A percentile compares a stretch with the other conserved stretches of the same genome.
These are phyloP conservation scores for Xylaria acuta DNA, from an alignment of 495 filamentous ascomycete genomes.

Conservation along the genomic window DNA sequence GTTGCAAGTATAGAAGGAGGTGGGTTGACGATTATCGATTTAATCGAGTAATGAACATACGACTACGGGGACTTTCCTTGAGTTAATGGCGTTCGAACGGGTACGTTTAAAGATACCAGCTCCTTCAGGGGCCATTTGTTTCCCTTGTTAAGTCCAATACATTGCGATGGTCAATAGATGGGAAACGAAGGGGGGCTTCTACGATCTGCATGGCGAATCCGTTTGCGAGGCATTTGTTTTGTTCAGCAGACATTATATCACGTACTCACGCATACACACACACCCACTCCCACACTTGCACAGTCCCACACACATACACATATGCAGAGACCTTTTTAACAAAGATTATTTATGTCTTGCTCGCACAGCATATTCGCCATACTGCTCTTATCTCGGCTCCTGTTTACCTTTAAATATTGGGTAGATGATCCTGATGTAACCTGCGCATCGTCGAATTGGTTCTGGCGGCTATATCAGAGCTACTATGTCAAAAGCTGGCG, in stretches of 20 bases:
- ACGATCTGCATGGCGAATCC: not conserved
- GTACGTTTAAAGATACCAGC: conserved; percentile 18
- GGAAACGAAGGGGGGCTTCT: conserved; percentile 6
- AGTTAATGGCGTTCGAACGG: conserved; percentile 13
- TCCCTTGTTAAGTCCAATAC: conserved; percentile 10
- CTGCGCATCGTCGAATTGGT: not conserved
- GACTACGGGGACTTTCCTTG: conserved; percentile 17
- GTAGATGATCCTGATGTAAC: not conserved
- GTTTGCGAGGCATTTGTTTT: not conserved
- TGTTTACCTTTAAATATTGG: not conserved
- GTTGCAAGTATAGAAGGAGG: conserved; percentile 8
- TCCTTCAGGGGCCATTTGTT: not conserved
- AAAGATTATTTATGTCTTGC: too few relatives aligned
- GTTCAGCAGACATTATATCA: too few relatives aligned
- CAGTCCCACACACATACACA: too few relatives aligned
- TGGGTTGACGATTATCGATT: not conserved
- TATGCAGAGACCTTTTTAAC: too few relatives aligned
- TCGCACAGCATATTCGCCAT: not conserved
- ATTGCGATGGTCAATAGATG: conserved; percentile 19
- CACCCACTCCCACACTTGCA: too few relatives aligned
- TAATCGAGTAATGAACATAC: conserved; percentile 14
- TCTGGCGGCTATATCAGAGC: not conserved
- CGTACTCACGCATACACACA: not conserved
- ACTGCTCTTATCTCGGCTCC: not conserved
- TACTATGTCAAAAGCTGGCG: not conserved